A percentile compares a stretch with the other conserved stretches of the same genome.
These are phyloP conservation scores for Eucalyptus regnans DNA, from an alignment of 345 rosid genomes.

Conservation along the genomic window DNA sequence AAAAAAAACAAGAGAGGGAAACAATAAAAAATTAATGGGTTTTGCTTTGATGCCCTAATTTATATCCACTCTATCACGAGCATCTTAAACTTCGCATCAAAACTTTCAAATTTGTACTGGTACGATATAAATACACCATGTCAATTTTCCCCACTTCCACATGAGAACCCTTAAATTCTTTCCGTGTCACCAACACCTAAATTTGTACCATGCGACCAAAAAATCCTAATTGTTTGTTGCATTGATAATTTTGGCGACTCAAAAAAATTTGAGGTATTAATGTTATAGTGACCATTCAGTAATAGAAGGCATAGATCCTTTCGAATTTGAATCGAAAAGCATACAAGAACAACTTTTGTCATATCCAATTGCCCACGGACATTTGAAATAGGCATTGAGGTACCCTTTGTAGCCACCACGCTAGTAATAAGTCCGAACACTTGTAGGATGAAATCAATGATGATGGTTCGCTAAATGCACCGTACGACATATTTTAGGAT, in stretches of 20 bases:
- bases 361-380: too few relatives aligned
- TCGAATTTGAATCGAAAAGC: too few relatives aligned
- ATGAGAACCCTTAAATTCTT: background rate
- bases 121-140: background rate
- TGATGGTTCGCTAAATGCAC: too few relatives aligned
- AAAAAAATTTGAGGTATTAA: background rate
- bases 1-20: background rate
- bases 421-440: too few relatives aligned
- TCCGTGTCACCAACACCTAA: background rate
- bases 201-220: background rate
- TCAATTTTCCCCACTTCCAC: background rate
- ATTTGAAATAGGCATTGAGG: too few relatives aligned
- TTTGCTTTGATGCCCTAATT: background rate
- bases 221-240: background rate
- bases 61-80: background rate
- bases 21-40: too few relatives aligned
- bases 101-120: background rate
- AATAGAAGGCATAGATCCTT: background rate
- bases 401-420: too few relatives aligned
- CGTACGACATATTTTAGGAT: too few relatives aligned
- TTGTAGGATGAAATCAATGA: too few relatives aligned
- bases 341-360: too few relatives aligned
- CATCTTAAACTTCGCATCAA: background rate
- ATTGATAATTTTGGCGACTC: rapidly evolving
- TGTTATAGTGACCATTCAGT: rapidly evolving